Evolutionary conservation across 2,329 filamentous ascomycete genomes (phyloP), one percentile per base, ranked within the genome.

Genomic region (Calonectria pseudoreteaudii): DNA sequence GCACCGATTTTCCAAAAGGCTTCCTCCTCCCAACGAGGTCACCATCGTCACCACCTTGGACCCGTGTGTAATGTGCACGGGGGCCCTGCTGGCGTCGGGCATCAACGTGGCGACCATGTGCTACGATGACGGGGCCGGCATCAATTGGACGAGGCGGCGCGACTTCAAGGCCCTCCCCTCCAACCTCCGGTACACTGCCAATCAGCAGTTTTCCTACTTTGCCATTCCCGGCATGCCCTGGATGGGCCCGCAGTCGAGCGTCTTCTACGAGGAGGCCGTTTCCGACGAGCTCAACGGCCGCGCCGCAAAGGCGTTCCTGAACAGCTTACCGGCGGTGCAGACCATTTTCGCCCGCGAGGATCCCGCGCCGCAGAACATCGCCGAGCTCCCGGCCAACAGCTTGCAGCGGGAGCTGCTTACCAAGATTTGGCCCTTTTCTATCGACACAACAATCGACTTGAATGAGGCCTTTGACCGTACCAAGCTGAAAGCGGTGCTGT

Each of bases 141-240:
- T 62, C 56, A 62, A 62, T n/a, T 62, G 56, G 56, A 62, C 56
- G 13, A 41, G 38, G 23, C 23, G 56, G 31, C 23, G 56, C 14
- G 56, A 62, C 31, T 62, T 62, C 36, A 41, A 41, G 20, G 56
- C 23, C 1, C 56, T 62, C 26, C 56, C 56, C 7, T 20, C 34
- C 23, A 20, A 18, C 8, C 56, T 62, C 8, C 56, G 56, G 36
- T 26, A 36, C 14, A 23, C 23, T 18, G 56, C 56, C 14, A 36
- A 62, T 34, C 34, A 41, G 34, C 56, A 62, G n/a, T 36, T 62
- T 23, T 62, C 56, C 3, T 62, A 62, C 26, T 62, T 62, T 28
- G 56, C 56, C n/a, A 62, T 62, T 6, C 56, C 56, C 36, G 38
- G 56, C 31, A 38, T 62, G 56, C 56, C 56, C n/a, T 62, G 56